These are phyloP conservation scores for Blastocystis sp. DNA, from an alignment of 352 stramenopile genomes.

Conservation along the genomic window DNA sequence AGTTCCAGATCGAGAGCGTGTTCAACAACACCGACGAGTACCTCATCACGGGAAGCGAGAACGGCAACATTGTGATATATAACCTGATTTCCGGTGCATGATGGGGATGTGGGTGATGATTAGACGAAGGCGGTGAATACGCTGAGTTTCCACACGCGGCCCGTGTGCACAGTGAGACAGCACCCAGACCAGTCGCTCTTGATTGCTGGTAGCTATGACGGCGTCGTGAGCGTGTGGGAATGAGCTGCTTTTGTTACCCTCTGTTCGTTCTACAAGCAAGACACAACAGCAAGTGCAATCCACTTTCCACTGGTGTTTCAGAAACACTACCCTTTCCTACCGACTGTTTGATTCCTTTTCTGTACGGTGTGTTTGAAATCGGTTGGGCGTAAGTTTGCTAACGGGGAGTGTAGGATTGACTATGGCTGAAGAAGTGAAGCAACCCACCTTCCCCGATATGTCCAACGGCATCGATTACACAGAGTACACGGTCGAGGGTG, in stretches of 20 bases:
- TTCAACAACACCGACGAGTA: constrained; percentile 67
- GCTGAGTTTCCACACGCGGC: constrained; percentile 8
- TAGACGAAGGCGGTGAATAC: constrained; percentile 19
- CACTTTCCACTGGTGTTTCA: neutral
- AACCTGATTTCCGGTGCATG: constrained; percentile 23
- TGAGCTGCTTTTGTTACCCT: constrained; percentile 9
- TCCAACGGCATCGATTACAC: constrained; percentile 25
- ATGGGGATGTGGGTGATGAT: neutral
- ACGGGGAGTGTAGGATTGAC: neutral
- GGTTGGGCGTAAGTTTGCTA: neutral
- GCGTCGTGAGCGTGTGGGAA: constrained; percentile 52
- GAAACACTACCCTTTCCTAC: neutral
- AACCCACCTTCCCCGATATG: constrained; percentile 29
- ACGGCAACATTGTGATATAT: constrained; percentile 55
- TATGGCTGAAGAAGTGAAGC: constrained; percentile 20
- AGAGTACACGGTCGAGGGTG: constrained; percentile 46
- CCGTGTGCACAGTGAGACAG: constrained; percentile 24
- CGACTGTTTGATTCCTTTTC: neutral
- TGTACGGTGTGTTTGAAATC: constrained; percentile 25
- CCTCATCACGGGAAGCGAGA: constrained; percentile 54
- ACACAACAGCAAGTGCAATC: too few relatives aligned
- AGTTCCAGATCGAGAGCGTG: constrained; percentile 59
- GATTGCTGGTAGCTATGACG: constrained; percentile 30
- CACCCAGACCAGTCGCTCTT: constrained; percentile 1
- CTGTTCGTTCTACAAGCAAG: too few relatives aligned